Evolutionary conservation across 2,329 filamentous ascomycete species (phyloP).

Genomic region (Xylariaceae sp.): DNA sequence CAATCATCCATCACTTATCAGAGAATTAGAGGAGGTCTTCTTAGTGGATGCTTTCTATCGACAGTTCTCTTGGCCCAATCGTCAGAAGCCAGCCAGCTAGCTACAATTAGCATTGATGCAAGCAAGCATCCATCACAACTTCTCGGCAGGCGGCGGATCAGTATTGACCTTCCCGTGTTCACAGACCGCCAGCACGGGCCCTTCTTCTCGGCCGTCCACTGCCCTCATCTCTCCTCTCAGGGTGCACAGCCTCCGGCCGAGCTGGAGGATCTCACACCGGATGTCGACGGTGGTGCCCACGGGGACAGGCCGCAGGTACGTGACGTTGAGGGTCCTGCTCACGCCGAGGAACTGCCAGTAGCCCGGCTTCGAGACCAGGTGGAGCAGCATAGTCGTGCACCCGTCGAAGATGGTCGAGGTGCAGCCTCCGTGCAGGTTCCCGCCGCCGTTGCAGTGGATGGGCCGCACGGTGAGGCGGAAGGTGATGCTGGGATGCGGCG

Average conservation of each 20-base stretch:
- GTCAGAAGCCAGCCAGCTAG: too few relatives aligned
- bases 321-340: constrained; percentile 66
- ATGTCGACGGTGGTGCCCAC: constrained; percentile 48
- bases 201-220: constrained; percentile 41
- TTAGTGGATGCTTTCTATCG: too few relatives aligned
- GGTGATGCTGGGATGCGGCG: constrained; percentile 43
- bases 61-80: too few relatives aligned
- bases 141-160: constrained; percentile 43
- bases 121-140: constrained; percentile 22
- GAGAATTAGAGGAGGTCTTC: too few relatives aligned
- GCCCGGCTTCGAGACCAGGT: constrained; percentile 58
- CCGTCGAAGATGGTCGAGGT: constrained; percentile 69
- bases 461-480: constrained; percentile 54
- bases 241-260: constrained; percentile 48
- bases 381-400: constrained; percentile 62
- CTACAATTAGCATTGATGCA: too few relatives aligned
- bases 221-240: constrained; percentile 50
- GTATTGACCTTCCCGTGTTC: constrained; percentile 60
- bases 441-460: constrained; percentile 55
- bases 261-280: constrained; percentile 50
- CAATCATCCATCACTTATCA: too few relatives aligned
- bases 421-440: constrained; percentile 65
- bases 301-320: constrained; percentile 66
- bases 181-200: constrained; percentile 49
- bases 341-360: constrained; percentile 67